Evolutionary conservation across 768 basidiomycete genomes (phyloP).

Genomic region (Lactifluus volemus): DNA sequence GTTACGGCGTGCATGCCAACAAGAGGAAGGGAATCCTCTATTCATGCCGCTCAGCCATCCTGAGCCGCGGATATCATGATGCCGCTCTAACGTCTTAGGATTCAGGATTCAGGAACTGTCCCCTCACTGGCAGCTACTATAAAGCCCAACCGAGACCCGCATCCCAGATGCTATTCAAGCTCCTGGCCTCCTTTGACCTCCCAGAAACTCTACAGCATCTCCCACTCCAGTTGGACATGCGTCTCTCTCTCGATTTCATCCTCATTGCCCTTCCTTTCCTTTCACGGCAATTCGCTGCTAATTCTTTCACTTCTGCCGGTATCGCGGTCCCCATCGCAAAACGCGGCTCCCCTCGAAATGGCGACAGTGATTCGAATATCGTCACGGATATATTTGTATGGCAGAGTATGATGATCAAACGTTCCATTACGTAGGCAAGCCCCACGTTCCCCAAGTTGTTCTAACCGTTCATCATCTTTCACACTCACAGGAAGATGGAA

Average conservation of each 20-base stretch:
- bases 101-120: too few relatives aligned
- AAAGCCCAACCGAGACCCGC: background rate
- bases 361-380: background rate
- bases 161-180: background rate
- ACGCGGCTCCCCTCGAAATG: background rate
- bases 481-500: conserved; percentile 11
- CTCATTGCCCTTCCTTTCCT: conserved; percentile 5
- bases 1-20: background rate
- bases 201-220: background rate
- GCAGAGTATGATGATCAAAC: background rate
- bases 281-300: background rate
- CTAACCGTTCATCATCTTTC: background rate
- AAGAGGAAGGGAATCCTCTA: background rate
- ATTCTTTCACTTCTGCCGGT: background rate
- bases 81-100: background rate
- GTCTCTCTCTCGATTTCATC: background rate
- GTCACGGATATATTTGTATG: background rate
- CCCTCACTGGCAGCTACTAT: too few relatives aligned
- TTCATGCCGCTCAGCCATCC: background rate
- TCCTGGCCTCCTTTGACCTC: background rate
- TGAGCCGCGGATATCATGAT: background rate
- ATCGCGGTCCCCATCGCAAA: conserved; percentile 2
- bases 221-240: background rate
- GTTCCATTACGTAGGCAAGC: background rate
- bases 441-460: background rate